These are phyloP conservation scores for Fusarium kyushuense DNA, from an alignment of 2,329 filamentous ascomycete species.

Conservation along the genomic window DNA sequence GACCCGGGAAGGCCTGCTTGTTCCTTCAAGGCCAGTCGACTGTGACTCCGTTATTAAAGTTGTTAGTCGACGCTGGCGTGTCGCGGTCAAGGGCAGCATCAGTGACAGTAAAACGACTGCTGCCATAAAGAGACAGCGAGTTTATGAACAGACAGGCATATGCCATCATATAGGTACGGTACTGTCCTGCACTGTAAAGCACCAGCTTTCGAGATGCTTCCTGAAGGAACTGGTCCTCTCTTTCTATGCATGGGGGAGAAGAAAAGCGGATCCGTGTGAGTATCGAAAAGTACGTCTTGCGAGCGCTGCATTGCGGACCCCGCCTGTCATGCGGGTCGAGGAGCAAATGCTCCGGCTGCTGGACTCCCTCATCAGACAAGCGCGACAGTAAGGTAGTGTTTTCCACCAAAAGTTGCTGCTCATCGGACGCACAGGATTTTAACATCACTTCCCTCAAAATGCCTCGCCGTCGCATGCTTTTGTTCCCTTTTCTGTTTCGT, in stretches of 20 bases:
- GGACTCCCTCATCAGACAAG: constrained; percentile 45
- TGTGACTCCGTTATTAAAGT: constrained; percentile 6
- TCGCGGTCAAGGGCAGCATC: neutral
- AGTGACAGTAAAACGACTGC: neutral
- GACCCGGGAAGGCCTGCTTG: neutral
- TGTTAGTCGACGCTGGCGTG: constrained; percentile 1
- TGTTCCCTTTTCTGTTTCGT: constrained; percentile 27
- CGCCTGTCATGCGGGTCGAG: constrained; percentile 49
- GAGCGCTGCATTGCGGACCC: constrained; percentile 50
- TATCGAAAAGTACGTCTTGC: constrained; percentile 37
- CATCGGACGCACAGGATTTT: constrained; percentile 49
- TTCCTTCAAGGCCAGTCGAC: constrained; percentile 1
- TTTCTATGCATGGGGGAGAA: constrained; percentile 8
- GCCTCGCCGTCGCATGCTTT: constrained; percentile 46
- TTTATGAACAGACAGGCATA: neutral
- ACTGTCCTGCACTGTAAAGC: neutral
- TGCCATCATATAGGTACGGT: neutral
- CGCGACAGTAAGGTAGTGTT: constrained; percentile 35
- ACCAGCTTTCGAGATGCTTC: constrained; percentile 3
- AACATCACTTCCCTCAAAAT: constrained; percentile 49
- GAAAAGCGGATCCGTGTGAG: constrained; percentile 29
- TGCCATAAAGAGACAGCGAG: neutral
- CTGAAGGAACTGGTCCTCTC: constrained; percentile 12
- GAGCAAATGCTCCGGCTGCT: constrained; percentile 54
- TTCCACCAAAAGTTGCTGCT: constrained; percentile 43